Evolutionary conservation across 2,329 filamentous ascomycete species (phyloP), one percentile per base, ranked within the genome.

Genomic region (Cladosporium sp.): DNA sequence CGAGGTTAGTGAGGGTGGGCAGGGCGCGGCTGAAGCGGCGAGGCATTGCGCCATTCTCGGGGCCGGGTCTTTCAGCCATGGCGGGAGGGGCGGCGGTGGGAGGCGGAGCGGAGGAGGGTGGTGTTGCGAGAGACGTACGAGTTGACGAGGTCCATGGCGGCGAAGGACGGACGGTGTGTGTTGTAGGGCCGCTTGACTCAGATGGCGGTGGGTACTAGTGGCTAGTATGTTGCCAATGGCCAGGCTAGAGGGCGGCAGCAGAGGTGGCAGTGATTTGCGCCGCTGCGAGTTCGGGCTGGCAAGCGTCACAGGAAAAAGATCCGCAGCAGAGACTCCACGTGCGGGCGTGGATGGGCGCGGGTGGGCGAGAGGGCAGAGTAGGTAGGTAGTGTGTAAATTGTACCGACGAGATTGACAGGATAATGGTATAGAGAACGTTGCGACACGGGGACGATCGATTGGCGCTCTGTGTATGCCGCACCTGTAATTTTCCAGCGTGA

Each of bases 1-100:
- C 52, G 16, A 63, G 53, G 67, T 71, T 65, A 70, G 68, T 72
- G 60, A 72, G 58, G 43, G 55, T 54, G 31, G 61, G 59, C 62
- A 69, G 34, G 65, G 70, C 55, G 46, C 59, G 58, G 46, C 50
- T 56, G 45, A 54, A 61, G 22, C 61, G 54, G 48, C 61, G 51
- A 46, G 50, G 50, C 43, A 53, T 46, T 11, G 31, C 37, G 48
- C 48, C 48, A n/a, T 50, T 33, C 19, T 46, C 31, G 40, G 35
- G 3, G 44, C 44, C 51, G 43, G 51, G 43, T 48, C 51, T 46
- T 22, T 53, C 51, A 41, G 37, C 44, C 37, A 41, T 43, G 31
- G 46, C 41, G 31, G 41, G 34, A 10, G 41, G 41, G 37, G 22
- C 22, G 35, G 22, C 41, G 43, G 40, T 55, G 43, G 43, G n/a